These are phyloP conservation scores for Vickermania ingenoplastis DNA, from an alignment of 208 protist species.

Conservation along the genomic window DNA sequence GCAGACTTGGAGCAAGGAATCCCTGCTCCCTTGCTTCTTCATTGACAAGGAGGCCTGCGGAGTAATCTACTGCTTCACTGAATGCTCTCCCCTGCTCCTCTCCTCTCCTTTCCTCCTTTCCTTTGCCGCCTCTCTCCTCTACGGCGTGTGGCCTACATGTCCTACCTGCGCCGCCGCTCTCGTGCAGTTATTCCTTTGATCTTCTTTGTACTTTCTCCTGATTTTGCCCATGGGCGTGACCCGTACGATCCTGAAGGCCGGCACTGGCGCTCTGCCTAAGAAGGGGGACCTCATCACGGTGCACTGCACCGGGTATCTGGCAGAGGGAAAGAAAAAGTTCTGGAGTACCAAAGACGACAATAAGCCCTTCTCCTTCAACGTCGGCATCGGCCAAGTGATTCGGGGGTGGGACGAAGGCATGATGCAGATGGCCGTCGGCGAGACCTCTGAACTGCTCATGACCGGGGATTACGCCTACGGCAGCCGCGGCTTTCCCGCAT, in stretches of 20 bases:
- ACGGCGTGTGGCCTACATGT: too few relatives aligned
- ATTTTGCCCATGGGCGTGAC: slow-evolving; percentile 68
- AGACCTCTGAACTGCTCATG: slow-evolving; percentile 74
- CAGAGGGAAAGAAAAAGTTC: slow-evolving; percentile 79
- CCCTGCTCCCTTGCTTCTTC: too few relatives aligned
- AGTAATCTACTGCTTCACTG: too few relatives aligned
- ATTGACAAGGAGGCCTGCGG: too few relatives aligned
- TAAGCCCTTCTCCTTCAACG: slow-evolving; percentile 85
- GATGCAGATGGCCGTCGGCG: slow-evolving; percentile 75
- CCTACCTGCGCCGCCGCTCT: too few relatives aligned
- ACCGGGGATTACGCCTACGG: slow-evolving; percentile 82
- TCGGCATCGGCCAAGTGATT: slow-evolving; percentile 91
- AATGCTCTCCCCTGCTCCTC: too few relatives aligned
- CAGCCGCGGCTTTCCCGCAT: slow-evolving; percentile 78
- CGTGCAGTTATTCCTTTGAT: too few relatives aligned
- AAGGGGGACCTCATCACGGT: slow-evolving; percentile 73
- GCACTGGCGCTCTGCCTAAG: slow-evolving; percentile 47
- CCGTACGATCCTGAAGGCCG: slow-evolving; percentile 49
- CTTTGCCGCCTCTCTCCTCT: too few relatives aligned
- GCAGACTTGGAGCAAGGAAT: too few relatives aligned
- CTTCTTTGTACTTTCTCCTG: too few relatives aligned
- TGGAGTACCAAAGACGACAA: slow-evolving; percentile 82
- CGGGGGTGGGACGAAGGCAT: slow-evolving; percentile 93
- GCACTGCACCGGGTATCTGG: slow-evolving; percentile 86
- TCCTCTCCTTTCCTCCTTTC: too few relatives aligned